These are phyloP conservation scores for Terana coerulea DNA, from an alignment of 768 basidiomycete species.

Conservation along the genomic window DNA sequence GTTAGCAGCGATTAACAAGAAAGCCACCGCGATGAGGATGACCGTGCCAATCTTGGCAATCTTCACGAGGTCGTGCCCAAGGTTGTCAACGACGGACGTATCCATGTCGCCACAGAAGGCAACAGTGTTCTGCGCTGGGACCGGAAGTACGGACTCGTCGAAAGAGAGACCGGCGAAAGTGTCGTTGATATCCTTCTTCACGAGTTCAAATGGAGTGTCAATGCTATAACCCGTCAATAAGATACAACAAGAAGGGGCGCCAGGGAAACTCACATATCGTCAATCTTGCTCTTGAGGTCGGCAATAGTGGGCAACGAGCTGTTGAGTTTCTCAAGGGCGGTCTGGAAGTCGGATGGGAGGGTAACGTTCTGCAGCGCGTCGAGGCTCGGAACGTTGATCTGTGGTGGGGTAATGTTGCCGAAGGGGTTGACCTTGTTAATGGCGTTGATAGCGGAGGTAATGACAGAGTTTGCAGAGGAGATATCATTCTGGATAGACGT, in stretches of 20 bases:
- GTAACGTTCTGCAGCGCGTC: conserved; percentile 71
- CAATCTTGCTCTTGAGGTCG: conserved; percentile 65
- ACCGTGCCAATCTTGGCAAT: conserved; percentile 76
- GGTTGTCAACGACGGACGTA: conserved; percentile 80
- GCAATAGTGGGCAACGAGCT: conserved; percentile 73
- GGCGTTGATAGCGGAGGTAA: conserved; percentile 56
- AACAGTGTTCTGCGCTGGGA: conserved; percentile 66
- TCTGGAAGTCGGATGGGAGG: conserved; percentile 73
- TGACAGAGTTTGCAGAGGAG: conserved; percentile 59
- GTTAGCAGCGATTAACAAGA: conserved; percentile 70
- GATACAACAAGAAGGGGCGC: not conserved
- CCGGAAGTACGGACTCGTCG: conserved; percentile 67
- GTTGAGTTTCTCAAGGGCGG: conserved; percentile 74
- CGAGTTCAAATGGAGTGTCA: conserved; percentile 79
- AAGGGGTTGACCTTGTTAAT: conserved; percentile 80
- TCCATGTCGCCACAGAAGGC: conserved; percentile 79
- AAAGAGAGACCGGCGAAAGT: conserved; percentile 75
- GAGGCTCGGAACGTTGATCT: conserved; percentile 74
- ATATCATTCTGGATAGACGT: conserved; percentile 73
- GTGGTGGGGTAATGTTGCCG: conserved; percentile 61
- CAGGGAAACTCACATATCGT: conserved; percentile 54
- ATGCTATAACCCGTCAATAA: conserved; percentile 47
- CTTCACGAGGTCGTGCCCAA: conserved; percentile 75
- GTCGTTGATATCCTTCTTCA: conserved; percentile 87
- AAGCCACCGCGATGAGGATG: conserved; percentile 66